Evolutionary conservation across 176 grass and related monocot genomes (phyloP).

Genomic region (Urochloa ruziziensis): DNA sequence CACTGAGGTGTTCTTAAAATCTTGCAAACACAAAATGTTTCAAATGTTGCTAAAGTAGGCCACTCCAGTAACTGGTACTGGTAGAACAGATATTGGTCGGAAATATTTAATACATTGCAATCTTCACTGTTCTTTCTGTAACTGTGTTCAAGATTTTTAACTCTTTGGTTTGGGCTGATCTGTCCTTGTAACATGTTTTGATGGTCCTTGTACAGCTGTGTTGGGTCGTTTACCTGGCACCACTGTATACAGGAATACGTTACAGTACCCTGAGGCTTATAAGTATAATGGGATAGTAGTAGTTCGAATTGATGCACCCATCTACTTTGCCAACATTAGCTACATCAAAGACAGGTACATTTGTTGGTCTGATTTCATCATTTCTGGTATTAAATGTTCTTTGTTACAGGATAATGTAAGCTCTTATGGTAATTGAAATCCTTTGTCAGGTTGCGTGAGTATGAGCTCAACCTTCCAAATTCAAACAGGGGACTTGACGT

Average conservation of each 20-base stretch:
- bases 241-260: slow-evolving; percentile 82
- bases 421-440: neutral
- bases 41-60: neutral
- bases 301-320: slow-evolving; percentile 88
- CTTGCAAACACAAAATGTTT: neutral
- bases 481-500: slow-evolving; percentile 71
- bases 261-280: slow-evolving; percentile 91
- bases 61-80: neutral
- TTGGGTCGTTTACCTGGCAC: slow-evolving; percentile 93
- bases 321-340: slow-evolving; percentile 97
- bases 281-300: slow-evolving; percentile 91
- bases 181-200: slow-evolving; percentile 18
- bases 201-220: slow-evolving; percentile 55
- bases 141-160: neutral
- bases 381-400: neutral
- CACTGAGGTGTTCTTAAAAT: neutral
- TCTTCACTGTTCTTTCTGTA: neutral
- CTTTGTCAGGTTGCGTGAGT: slow-evolving; percentile 76
- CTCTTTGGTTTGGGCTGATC: neutral
- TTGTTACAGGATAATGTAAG: slow-evolving; percentile 14
- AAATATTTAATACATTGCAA: neutral
- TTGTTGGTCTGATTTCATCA: neutral
- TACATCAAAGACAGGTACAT: slow-evolving; percentile 91
- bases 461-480: slow-evolving; percentile 72
- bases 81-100: neutral